These are phyloP conservation scores for Aphanomyces euteiches DNA, from an alignment of 352 stramenopile genomes.

Conservation along the genomic window DNA sequence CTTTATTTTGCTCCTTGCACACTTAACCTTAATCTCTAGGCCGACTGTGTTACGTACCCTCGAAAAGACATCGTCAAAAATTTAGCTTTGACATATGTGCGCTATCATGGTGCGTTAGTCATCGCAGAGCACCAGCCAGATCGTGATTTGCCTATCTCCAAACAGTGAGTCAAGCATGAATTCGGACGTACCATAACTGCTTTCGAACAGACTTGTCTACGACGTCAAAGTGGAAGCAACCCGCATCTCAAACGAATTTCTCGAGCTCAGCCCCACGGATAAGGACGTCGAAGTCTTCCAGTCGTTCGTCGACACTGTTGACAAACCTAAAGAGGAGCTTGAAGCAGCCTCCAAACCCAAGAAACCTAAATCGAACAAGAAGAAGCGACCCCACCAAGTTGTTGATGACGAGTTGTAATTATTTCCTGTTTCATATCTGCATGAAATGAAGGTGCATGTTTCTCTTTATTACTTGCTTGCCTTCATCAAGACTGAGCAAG, in stretches of 20 bases:
- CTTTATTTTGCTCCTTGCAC: too few relatives aligned
- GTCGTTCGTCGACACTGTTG: slow-evolving; percentile 13
- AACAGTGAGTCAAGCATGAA: slow-evolving; percentile 3
- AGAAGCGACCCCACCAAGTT: slow-evolving; percentile 18
- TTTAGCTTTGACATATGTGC: slow-evolving; percentile 44
- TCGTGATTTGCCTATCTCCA: slow-evolving; percentile 24
- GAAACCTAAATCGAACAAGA: background rate
- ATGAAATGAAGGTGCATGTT: too few relatives aligned
- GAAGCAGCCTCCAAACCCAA: slow-evolving; percentile 1
- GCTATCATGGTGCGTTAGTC: slow-evolving; percentile 34
- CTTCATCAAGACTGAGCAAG: too few relatives aligned
- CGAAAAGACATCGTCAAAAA: slow-evolving; percentile 54
- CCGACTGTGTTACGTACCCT: slow-evolving; percentile 41
- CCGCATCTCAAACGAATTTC: slow-evolving; percentile 20
- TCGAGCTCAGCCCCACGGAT: slow-evolving; percentile 20
- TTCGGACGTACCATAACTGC: background rate
- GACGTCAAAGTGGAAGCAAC: slow-evolving; percentile 19
- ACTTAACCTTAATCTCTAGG: background rate
- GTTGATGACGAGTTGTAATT: slow-evolving; percentile 15
- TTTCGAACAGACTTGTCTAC: slow-evolving; percentile 6
- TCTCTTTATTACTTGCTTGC: too few relatives aligned
- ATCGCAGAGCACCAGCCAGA: slow-evolving; percentile 14
- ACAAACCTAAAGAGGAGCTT: background rate
- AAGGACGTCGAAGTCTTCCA: slow-evolving; percentile 26
- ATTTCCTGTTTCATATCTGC: background rate